These are phyloP conservation scores for Arabidopsis thaliana DNA, from an alignment of 345 rosid species.

Conservation along the genomic window DNA sequence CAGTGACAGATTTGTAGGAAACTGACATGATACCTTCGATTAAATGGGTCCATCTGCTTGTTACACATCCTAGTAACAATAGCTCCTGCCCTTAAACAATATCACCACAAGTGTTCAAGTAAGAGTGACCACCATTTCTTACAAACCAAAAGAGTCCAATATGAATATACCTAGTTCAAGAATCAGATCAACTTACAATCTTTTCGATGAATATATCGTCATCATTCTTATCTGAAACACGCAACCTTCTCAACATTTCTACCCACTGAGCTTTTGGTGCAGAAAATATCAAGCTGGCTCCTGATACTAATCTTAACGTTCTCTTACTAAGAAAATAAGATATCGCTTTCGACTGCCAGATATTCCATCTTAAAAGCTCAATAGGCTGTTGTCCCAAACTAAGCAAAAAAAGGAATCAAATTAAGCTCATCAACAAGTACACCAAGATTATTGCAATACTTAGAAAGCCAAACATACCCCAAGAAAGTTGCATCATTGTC, in stretches of 20 bases:
- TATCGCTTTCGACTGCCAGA: conserved; percentile 64
- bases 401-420: neutral
- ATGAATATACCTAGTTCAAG: conserved; percentile 10
- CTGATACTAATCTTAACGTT: conserved; percentile 76
- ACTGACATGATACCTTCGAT: conserved; percentile 63
- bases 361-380: conserved; percentile 57
- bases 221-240: conserved; percentile 41
- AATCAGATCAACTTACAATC: conserved; percentile 55
- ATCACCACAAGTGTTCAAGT: conserved; percentile 26
- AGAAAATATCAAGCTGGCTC: conserved; percentile 76
- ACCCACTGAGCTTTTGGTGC: conserved; percentile 65
- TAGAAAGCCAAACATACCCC: conserved; percentile 37
- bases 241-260: conserved; percentile 58
- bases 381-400: conserved; percentile 45
- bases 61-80: conserved; percentile 68
- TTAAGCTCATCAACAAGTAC: conserved; percentile 9
- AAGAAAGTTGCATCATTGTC: conserved; percentile 34
- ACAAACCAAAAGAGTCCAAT: neutral
- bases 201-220: conserved; percentile 51
- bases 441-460: neutral
- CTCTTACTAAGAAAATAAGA: conserved; percentile 69
- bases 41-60: conserved; percentile 61
- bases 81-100: conserved; percentile 63
- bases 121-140: neutral
- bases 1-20: conserved; percentile 55